Percentiles rank a stretch among this genome's conserved stretches.
These are phyloP conservation scores for Ilyonectria destructans DNA, from an alignment of 2,329 filamentous ascomycete genomes.

Conservation along the genomic window DNA sequence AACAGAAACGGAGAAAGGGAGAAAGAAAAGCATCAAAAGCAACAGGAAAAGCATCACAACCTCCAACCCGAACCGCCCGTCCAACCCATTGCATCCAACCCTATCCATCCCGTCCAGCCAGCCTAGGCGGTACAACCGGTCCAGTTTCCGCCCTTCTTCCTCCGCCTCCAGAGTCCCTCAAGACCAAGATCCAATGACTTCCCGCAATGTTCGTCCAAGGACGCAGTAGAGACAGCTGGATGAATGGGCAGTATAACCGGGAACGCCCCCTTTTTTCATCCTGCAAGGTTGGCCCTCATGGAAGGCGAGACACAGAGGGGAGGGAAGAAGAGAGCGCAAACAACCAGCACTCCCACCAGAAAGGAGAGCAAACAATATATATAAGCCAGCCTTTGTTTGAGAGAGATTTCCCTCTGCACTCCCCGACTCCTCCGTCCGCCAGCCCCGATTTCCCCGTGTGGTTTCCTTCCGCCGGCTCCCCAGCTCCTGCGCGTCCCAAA, in stretches of 20 bases:
- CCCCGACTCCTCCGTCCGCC: slow-evolving; percentile 50
- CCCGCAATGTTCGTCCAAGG: not conserved
- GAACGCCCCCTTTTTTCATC: slow-evolving; percentile 6
- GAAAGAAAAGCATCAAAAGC: slow-evolving; percentile 9
- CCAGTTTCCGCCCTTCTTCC: not conserved
- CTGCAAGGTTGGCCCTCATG: slow-evolving; percentile 8
- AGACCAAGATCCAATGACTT: slow-evolving; percentile 3
- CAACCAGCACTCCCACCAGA: slow-evolving; percentile 35
- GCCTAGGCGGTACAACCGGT: slow-evolving; percentile 14
- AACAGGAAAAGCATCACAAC: slow-evolving; percentile 39
- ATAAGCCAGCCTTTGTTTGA: slow-evolving; percentile 44
- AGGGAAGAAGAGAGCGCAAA: slow-evolving; percentile 29
- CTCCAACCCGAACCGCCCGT: slow-evolving; percentile 35
- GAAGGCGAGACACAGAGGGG: slow-evolving; percentile 15
- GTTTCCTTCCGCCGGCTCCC: slow-evolving; percentile 48
- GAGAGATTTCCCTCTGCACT: slow-evolving; percentile 46
- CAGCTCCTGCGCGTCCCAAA: slow-evolving; percentile 48
- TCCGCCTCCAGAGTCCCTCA: slow-evolving; percentile 6
- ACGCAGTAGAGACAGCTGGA: slow-evolving; percentile 25
- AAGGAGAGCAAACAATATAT: slow-evolving; percentile 46
- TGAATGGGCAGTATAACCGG: slow-evolving; percentile 4
- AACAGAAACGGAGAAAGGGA: slow-evolving; percentile 24
- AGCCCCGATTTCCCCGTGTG: slow-evolving; percentile 32
- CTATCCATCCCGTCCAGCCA: slow-evolving; percentile 27
- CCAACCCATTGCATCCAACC: slow-evolving; percentile 22